Base-by-base conservation (phyloP, 371 early-diverging fungal species). In the Rhizopus sp. region DNA sequence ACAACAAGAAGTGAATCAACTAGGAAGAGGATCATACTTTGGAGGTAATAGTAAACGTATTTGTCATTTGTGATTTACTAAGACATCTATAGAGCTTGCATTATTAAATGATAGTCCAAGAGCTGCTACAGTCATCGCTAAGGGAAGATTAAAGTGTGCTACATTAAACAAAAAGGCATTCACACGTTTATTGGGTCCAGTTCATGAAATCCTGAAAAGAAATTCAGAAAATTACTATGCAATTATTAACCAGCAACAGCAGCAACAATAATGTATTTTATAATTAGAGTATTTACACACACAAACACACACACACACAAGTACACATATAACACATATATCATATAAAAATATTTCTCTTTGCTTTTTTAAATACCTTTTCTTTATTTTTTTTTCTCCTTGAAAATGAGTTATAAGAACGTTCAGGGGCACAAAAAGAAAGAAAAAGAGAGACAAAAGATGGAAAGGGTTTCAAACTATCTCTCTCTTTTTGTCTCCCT, bases 21-120 rank as follows among this genome's bases (percentile, higher is more conserved):
- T 92, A 58, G 78, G 81, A 40, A 89, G 92, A 72, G 98, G 98
- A 34, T 90, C 88, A 46, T 98, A 98, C 67, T 98, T 98, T 85
- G 98, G 98, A 78, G 94, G 93, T 91, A 75, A 63, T 49, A 31
- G 50, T 29, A 31, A 49, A 49, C 32, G 7, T 32, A 42, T 53
- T 38, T 37, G 9, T 30, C 16, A 8, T 38, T 38, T 38, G 8
- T 38, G 8, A 13, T 38, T 38, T 45, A 17, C 13, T 35, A 1
- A 23, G 23, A 23, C 23, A 4, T 53, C 13, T 48, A 38, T 69
- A 85, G 97, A 97, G 69, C 82, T 97, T 56, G 95, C 97, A 5
- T 78, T 97, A 39, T 70, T 97, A 29, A 92, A 88, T 44, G 88
- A 97, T 68, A 83, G 87, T 67, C 95, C 95, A 37, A 85, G 97